A percentile compares a stretch with the other conserved stretches of the same genome.
phyloP scores from a whole-genome alignment of 495 filamentous ascomycete genomes.

The Podospora tetraspora region DNA sequence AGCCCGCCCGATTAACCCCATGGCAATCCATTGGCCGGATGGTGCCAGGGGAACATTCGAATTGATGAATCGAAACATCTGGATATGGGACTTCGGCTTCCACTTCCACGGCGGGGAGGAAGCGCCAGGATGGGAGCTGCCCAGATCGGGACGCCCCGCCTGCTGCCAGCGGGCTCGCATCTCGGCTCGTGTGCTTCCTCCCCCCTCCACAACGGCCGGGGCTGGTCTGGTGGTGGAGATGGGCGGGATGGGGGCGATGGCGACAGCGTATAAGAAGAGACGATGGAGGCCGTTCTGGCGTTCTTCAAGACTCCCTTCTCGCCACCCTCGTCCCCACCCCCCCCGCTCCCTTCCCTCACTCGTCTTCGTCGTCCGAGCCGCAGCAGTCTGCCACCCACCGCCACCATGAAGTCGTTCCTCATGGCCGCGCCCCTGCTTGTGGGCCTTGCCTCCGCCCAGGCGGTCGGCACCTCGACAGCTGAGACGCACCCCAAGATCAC shows the following conservation, averaged over 20 bases:
- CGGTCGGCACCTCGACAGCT: constrained; percentile 47
- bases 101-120: constrained; percentile 7
- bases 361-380: neutral
- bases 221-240: neutral
- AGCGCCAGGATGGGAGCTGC: neutral
- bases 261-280: neutral
- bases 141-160: constrained; percentile 7
- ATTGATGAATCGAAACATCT: constrained; percentile 8
- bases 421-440: constrained; percentile 30
- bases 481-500: constrained; percentile 57
- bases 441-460: constrained; percentile 41
- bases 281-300: neutral
- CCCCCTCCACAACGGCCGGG: neutral
- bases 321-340: neutral
- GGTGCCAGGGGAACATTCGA: constrained; percentile 7
- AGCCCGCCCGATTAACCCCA: constrained; percentile 13
- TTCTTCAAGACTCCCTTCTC: neutral
- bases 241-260: neutral
- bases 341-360: neutral
- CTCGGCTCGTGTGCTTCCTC: neutral
- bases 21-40: constrained; percentile 15
- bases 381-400: neutral
- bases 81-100: constrained; percentile 17
- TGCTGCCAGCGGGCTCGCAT: neutral
- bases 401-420: constrained; percentile 28